Evolutionary conservation across 768 basidiomycete genomes (phyloP).

Genomic region (Pholiota molesta): DNA sequence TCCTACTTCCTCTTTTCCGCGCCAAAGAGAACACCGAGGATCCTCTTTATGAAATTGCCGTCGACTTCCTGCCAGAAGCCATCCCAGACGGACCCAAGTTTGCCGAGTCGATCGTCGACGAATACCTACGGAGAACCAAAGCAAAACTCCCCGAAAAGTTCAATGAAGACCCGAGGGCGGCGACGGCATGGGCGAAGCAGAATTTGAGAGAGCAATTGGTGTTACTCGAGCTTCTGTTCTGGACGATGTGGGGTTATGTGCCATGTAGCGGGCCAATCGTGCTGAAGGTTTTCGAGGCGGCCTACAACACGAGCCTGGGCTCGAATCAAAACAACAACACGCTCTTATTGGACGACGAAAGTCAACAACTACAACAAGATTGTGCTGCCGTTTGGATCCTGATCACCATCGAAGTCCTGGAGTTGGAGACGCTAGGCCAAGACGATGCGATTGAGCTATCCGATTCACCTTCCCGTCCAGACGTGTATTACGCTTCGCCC

Average conservation of each 20-base stretch:
- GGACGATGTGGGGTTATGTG: constrained; percentile 81
- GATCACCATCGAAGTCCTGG: constrained; percentile 76
- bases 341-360: constrained; percentile 76
- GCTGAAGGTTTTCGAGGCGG: constrained; percentile 62
- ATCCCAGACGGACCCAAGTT: constrained; percentile 69
- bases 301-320: constrained; percentile 68
- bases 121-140: constrained; percentile 60
- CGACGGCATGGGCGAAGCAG: constrained; percentile 74
- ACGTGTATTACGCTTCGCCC: constrained; percentile 64
- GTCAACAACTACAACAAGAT: constrained; percentile 65
- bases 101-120: constrained; percentile 57
- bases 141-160: constrained; percentile 48
- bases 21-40: constrained; percentile 63
- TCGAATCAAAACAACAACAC: constrained; percentile 62
- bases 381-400: constrained; percentile 78
- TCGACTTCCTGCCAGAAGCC: constrained; percentile 57
- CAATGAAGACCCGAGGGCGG: constrained; percentile 55
- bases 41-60: constrained; percentile 55
- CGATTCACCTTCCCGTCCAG: constrained; percentile 46
- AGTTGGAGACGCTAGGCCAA: constrained; percentile 72
- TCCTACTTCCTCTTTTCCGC: constrained; percentile 76
- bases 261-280: constrained; percentile 68
- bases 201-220: constrained; percentile 78
- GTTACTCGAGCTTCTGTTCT: constrained; percentile 85
- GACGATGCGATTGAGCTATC: constrained; percentile 53